phyloP scores from a whole-genome alignment of 257 asterid genomes.

The Gentiana dahurica region DNA sequence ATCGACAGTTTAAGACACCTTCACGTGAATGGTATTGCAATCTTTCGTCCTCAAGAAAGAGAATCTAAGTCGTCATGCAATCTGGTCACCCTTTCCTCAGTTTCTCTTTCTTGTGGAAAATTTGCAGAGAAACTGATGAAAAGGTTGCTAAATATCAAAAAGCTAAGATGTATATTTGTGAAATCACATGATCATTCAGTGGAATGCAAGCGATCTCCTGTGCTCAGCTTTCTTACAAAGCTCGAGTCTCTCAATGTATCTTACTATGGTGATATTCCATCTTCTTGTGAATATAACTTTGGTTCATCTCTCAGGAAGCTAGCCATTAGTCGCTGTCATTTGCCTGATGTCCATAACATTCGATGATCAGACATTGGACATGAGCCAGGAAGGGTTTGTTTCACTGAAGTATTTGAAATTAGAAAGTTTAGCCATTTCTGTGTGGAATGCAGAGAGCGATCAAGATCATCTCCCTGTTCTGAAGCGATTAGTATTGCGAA shows the following conservation, averaged over 20 bases:
- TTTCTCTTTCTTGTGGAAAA: not conserved
- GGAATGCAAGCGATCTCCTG: not conserved
- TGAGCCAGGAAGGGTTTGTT: not conserved
- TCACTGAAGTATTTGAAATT: constrained; percentile 1
- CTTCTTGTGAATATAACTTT: not conserved
- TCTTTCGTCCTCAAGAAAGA: not conserved
- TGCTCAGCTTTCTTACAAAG: not conserved
- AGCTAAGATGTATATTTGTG: not conserved
- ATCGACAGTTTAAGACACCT: constrained; percentile 8
- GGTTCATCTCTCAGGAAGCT: constrained; percentile 9
- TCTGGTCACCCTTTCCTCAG: constrained; percentile 10
- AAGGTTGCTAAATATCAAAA: constrained; percentile 1
- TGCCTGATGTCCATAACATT: constrained; percentile 1
- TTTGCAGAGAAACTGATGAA: not conserved
- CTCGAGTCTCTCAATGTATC: constrained; percentile 10
- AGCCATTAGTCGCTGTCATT: constrained; percentile 4
- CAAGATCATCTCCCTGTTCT: not conserved
- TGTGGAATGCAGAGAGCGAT: not conserved
- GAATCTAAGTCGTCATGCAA: not conserved
- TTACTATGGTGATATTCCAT: not conserved
- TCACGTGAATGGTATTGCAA: not conserved
- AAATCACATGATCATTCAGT: not conserved
- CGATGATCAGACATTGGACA: constrained; percentile 4
- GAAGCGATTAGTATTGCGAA: not conserved
- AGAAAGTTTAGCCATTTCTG: not conserved